Evolutionary conservation across 164 flowering plant species (phyloP), one percentile per base, ranked within the genome.

Genomic region (Chimonanthus salicifolius): DNA sequence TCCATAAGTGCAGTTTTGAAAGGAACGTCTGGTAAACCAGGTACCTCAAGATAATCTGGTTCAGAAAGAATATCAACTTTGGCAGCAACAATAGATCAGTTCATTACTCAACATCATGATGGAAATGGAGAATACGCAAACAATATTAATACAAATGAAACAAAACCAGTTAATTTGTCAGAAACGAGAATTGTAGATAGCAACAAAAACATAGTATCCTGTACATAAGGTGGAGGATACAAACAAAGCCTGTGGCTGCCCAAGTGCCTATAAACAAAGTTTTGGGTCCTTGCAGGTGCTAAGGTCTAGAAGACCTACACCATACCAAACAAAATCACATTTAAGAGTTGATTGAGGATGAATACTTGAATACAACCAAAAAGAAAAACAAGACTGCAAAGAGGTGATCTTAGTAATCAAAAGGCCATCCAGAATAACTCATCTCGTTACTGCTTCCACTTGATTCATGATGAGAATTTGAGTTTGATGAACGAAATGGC

Each of bases 401-500:
- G 33, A 21, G 5, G 11, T 16, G 48, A 63, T 63, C 70, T 81
- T 76, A 68, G 49, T 77, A 83, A 50, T 89, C 84, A 76, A 85
- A 87, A n/a, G 88, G 88, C 94, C 90, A 88, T 60, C 87, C 82
- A 16, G 85, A 76, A 62, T 87, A 80, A 21, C 83, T 87, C 79
- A 58, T 75, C 51, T 84, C 78, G 62, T 77, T 82, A 64, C 82
- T 83, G 72, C 86, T 85, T 75, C 80, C 86, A 47, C 83, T 80
- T 33, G 85, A 71, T 72, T 78, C 87, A 21, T 68, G 73, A 45
- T 75, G 85, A 69, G 89, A 81, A 75, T 76, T 83, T 4, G 88
- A 82, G 74, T 58, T 80, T 47, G 91, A 83, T 8, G 94, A 87
- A 20, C 89, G 86, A 67, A 91, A 91, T 21, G 92, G 97, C 98